phyloP scores from a whole-genome alignment of 2,329 filamentous ascomycete genomes.

The Cucurbitaria berberidis region DNA sequence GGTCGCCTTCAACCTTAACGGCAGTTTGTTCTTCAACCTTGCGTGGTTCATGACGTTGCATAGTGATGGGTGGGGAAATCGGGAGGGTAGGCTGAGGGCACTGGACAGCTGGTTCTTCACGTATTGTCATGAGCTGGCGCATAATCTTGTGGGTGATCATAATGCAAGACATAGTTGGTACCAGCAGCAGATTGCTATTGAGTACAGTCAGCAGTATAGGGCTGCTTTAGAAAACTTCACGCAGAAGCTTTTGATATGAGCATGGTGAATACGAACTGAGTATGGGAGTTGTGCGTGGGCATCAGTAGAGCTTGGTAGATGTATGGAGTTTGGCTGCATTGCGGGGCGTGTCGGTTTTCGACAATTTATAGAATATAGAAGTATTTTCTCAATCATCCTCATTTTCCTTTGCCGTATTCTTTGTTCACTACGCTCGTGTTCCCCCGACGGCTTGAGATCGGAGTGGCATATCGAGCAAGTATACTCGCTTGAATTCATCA shows the following conservation, averaged over 20 bases:
- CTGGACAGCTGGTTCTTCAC: conserved; percentile 92
- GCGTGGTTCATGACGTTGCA: conserved; percentile 86
- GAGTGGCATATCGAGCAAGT: not conserved
- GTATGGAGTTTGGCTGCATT: not conserved
- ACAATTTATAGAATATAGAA: not conserved
- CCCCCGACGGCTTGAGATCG: too few relatives aligned
- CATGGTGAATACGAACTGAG: not conserved
- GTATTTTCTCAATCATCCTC: not conserved
- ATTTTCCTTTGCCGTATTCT: not conserved
- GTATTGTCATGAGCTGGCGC: conserved; percentile 92
- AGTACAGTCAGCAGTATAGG: conserved; percentile 43
- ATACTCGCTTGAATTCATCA: too few relatives aligned
- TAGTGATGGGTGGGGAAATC: conserved; percentile 28
- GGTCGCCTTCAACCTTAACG: conserved; percentile 89
- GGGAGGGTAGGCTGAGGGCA: conserved; percentile 48
- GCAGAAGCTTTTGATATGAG: conserved; percentile 9
- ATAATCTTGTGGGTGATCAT: conserved; percentile 84
- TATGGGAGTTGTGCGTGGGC: not conserved
- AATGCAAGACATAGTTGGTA: conserved; percentile 48
- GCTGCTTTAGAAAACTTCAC: conserved; percentile 33
- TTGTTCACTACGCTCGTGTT: too few relatives aligned
- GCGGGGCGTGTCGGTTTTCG: not conserved
- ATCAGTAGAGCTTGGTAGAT: not conserved
- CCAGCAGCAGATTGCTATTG: conserved; percentile 48
- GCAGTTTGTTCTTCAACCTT: conserved; percentile 92